Evolutionary conservation across 768 basidiomycete species (phyloP), one percentile per base, ranked within the genome.

Genomic region (Astraeus odoratus): DNA sequence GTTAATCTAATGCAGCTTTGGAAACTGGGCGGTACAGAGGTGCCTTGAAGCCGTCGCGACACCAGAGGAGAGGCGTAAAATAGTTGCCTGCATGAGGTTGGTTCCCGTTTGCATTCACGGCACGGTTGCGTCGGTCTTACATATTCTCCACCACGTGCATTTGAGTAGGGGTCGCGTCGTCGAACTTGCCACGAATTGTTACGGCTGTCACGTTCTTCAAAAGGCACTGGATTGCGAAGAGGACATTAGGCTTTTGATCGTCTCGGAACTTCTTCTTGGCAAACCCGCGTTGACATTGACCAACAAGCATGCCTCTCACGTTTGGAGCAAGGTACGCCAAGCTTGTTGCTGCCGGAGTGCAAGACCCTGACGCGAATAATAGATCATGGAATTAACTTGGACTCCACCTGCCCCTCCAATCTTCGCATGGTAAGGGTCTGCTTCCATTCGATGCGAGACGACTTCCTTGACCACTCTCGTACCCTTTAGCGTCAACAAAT

Each of bases 351-450:
- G 16, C 13, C 26, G 33, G 29, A 29, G 20, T 33, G 26, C 16
- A 37, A 29, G 41, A 38, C 26, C 55, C 49, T 54, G 49, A 9
- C n/a, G 34, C 30, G 3, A 23, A 42, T 12, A 13, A 6, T 43
- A 89, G 83, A 88, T 92, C 55, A 92, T 92, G 89, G 89, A 92
- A 60, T 65, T 92, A 26, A 83, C 81, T 4, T 92, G 89, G 89
- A 85, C 85, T 2, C 73, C 84, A 18, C 88, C 87, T 30, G 86
- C 86, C 0, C 89, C 89, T 20, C 89, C 89, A 3, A 91, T 92
- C 57, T 92, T 92, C 58, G 78, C 83, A 2, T 88, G 81, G 88
- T 89, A 61, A 55, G 83, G 49, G 22, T 39, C 20, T 39, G 29
- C n/a, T 35, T 26, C 49, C 10, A 19, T 13, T 27, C 7, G 22